These are phyloP conservation scores for Melastoma candidum DNA, from an alignment of 441 rosid genomes.

Conservation along the genomic window DNA sequence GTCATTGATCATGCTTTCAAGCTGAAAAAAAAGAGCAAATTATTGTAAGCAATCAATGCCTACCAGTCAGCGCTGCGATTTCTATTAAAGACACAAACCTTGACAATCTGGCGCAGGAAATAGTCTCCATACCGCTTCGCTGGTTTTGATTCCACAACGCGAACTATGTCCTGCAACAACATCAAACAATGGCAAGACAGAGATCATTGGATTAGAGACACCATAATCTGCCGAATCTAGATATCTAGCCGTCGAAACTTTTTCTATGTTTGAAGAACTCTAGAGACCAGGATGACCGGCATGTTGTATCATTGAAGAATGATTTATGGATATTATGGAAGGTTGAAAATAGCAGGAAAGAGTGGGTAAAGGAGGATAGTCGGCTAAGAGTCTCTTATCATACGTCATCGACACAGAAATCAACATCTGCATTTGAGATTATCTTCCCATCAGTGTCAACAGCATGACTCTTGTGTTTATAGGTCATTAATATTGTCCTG, in stretches of 20 bases:
- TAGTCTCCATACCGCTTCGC: conserved; percentile 63
- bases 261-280: not conserved
- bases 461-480: conserved; percentile 94
- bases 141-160: conserved; percentile 63
- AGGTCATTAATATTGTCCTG: conserved; percentile 80
- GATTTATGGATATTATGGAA: not conserved
- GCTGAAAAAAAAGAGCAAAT: conserved; percentile 28
- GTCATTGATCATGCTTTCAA: conserved; percentile 77
- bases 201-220: not conserved
- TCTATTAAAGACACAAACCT: conserved; percentile 25
- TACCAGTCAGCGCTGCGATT: not conserved
- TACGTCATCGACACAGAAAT: conserved; percentile 83
- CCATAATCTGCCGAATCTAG: not conserved
- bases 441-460: conserved; percentile 71
- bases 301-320: not conserved
- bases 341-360: not conserved
- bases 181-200: conserved; percentile 7
- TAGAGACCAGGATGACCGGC: no score
- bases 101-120: conserved; percentile 65
- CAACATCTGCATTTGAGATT: conserved; percentile 79
- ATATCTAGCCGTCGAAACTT: not conserved
- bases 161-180: conserved; percentile 55
- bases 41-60: not conserved
- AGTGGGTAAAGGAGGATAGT: not conserved
- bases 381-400: conserved; percentile 7